These are phyloP conservation scores for Melampsora americana DNA, from an alignment of 1,284 basidiomycete genomes.

Conservation along the genomic window DNA sequence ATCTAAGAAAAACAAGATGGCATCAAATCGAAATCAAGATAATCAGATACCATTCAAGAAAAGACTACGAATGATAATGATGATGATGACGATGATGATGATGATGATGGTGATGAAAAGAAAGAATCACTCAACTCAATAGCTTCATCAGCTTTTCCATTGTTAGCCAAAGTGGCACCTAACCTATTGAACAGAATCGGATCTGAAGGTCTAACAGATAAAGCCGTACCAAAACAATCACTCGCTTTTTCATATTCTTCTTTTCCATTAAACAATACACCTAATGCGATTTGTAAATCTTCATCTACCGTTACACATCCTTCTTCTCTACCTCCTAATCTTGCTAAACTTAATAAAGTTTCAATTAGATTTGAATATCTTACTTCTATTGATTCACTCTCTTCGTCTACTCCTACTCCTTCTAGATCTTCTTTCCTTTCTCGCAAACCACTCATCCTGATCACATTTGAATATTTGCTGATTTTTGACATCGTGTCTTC, in stretches of 20 bases:
- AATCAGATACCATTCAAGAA: too few relatives aligned
- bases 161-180: slow-evolving; percentile 90
- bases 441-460: background rate
- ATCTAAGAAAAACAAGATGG: slow-evolving; percentile 52
- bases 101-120: background rate
- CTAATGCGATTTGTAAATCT: slow-evolving; percentile 91
- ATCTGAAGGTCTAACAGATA: slow-evolving; percentile 60
- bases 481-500: slow-evolving; percentile 2
- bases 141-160: slow-evolving; percentile 74
- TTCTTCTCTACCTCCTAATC: slow-evolving; percentile 44
- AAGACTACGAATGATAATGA: too few relatives aligned
- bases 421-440: too few relatives aligned
- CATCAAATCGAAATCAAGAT: too few relatives aligned
- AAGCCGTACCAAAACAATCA: slow-evolving; percentile 88
- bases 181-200: slow-evolving; percentile 94
- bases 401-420: background rate
- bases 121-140: slow-evolving; percentile 57
- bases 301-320: slow-evolving; percentile 63
- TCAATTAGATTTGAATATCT: slow-evolving; percentile 52
- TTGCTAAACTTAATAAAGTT: slow-evolving; percentile 55
- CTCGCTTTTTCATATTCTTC: slow-evolving; percentile 64
- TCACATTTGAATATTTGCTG: background rate
- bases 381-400: slow-evolving; percentile 17
- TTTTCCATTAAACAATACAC: slow-evolving; percentile 84
- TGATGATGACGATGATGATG: too few relatives aligned